Conservation (phyloP, 352 stramenopile genomes). For the Plasmopara halstedii region DNA sequence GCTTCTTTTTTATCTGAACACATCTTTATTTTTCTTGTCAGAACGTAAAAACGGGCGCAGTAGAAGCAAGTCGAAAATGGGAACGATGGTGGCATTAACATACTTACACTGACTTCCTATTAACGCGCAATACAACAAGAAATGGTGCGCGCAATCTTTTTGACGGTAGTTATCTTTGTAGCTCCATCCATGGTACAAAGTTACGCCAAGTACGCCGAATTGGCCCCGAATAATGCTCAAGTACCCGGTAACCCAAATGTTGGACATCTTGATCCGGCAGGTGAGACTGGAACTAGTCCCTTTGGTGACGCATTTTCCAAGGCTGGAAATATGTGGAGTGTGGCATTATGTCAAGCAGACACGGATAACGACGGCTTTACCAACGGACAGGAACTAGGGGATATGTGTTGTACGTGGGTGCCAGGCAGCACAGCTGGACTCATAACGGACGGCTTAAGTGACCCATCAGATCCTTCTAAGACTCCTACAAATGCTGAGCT, state of each 20-base stretch:
- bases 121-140: background rate
- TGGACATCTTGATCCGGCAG: constrained; percentile 43
- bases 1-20: background rate
- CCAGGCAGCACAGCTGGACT: constrained; percentile 30
- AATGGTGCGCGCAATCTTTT: constrained; percentile 8
- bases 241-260: constrained; percentile 37
- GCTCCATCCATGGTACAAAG: constrained; percentile 10
- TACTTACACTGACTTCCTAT: constrained; percentile 14
- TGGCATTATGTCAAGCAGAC: constrained; percentile 51
- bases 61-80: too few species aligned
- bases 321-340: constrained; percentile 39
- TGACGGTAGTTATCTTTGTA: constrained; percentile 2
- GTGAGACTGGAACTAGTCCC: constrained; percentile 38
- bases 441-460: constrained; percentile 50
- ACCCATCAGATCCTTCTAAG: constrained; percentile 50
- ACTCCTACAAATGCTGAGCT: constrained; percentile 44
- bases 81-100: background rate
- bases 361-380: constrained; percentile 76
- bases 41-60: too few species aligned
- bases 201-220: constrained; percentile 36
- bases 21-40: background rate
- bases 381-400: constrained; percentile 79
- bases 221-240: constrained; percentile 49
- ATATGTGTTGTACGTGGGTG: constrained; percentile 78
- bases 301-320: constrained; percentile 62